Conservation (phyloP, 768 basidiomycete genomes). For the Serendipita sp. region DNA sequence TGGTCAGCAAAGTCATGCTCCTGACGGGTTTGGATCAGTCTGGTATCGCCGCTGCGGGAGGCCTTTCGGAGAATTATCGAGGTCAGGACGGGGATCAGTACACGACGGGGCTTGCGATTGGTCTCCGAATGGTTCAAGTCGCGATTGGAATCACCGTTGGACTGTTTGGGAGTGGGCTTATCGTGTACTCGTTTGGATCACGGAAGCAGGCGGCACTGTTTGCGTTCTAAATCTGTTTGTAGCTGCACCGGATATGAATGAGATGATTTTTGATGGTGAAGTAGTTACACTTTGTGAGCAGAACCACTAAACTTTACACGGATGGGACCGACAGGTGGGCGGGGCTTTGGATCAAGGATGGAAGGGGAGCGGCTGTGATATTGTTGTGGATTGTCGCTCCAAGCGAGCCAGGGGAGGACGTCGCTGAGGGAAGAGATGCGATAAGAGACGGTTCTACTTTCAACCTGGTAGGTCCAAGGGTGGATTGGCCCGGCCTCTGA, state of each 20-base stretch:
- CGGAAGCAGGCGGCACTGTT: constrained; percentile 76
- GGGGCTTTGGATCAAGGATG: neutral
- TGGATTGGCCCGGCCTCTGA: neutral
- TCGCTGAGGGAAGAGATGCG: neutral
- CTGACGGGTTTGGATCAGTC: constrained; percentile 29
- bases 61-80: constrained; percentile 37
- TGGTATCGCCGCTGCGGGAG: constrained; percentile 74
- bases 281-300: no score
- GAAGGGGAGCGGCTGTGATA: neutral
- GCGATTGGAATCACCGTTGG: constrained; percentile 85
- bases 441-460: neutral
- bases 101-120: constrained; percentile 65
- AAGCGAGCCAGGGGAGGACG: neutral
- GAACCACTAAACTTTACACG: no score
- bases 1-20: constrained; percentile 9
- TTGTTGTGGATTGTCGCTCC: neutral
- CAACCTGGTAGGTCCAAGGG: neutral
- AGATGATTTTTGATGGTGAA: no score
- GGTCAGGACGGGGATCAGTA: constrained; percentile 18
- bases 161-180: constrained; percentile 71
- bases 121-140: constrained; percentile 78
- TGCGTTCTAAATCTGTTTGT: constrained; percentile 70
- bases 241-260: no score
- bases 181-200: constrained; percentile 75
- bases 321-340: no score